phyloP scores from a whole-genome alignment of 805 yeast genomes.

The Sugiyamaella valdiviana region DNA sequence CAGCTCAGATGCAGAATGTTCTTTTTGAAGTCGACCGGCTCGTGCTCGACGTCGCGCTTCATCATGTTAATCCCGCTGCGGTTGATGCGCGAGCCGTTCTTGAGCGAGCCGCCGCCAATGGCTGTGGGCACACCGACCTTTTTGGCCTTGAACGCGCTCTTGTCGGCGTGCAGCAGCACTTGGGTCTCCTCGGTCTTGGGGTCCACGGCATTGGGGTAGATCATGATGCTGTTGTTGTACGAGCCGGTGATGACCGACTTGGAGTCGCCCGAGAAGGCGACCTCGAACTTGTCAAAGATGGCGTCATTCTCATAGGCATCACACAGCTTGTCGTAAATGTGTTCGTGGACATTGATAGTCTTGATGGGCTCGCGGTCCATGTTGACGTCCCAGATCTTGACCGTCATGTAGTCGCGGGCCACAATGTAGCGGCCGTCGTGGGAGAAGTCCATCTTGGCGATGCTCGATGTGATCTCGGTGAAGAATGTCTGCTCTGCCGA shows the following conservation, averaged over 20 bases:
- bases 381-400: constrained; percentile 95
- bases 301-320: constrained; percentile 98
- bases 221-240: constrained; percentile 94
- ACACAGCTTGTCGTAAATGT: constrained; percentile 84
- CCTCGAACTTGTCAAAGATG: constrained; percentile 96
- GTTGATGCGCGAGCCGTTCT: constrained; percentile 13
- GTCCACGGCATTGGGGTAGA: constrained; percentile 71
- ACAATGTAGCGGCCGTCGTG: constrained; percentile 91
- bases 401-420: constrained; percentile 95
- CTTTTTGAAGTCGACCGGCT: constrained; percentile 86
- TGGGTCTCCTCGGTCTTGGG: constrained; percentile 43
- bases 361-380: constrained; percentile 95
- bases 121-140: constrained; percentile 44
- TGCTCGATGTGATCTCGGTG: constrained; percentile 92
- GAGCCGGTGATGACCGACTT: constrained; percentile 93
- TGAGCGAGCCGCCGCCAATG: constrained; percentile 36
- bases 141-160: constrained; percentile 86
- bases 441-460: constrained; percentile 88
- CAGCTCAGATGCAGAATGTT: constrained; percentile 92
- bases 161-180: constrained; percentile 92
- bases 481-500: constrained; percentile 91
- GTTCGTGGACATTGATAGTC: constrained; percentile 93
- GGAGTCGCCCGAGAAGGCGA: constrained; percentile 89
- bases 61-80: constrained; percentile 36
- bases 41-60: constrained; percentile 62